phyloP scores from a whole-genome alignment of 805 yeast genomes.

The Candida michaelii region DNA sequence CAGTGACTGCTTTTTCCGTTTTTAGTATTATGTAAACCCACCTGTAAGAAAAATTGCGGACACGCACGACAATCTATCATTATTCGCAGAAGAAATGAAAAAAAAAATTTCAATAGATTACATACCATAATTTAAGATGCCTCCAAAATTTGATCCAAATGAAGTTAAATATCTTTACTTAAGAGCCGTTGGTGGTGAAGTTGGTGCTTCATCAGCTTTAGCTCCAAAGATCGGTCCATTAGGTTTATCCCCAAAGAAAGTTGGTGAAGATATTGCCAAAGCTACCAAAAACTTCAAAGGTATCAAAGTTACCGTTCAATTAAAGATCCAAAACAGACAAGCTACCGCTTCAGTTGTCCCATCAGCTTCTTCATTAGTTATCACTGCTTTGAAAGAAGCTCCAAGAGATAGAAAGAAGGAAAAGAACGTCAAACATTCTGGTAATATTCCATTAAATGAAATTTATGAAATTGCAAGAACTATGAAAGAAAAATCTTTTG shows the following conservation, averaged over 20 bases:
- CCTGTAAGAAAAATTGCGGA: background rate
- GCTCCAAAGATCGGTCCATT: constrained; percentile 99
- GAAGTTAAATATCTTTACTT: constrained; percentile 98
- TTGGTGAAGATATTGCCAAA: constrained; percentile 99
- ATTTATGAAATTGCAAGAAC: constrained; percentile 95
- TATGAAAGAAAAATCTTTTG: constrained; percentile 96
- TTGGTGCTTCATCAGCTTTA: constrained; percentile 98
- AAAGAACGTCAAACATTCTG: constrained; percentile 98
- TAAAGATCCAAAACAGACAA: constrained; percentile 99
- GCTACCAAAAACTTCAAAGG: constrained; percentile 99
- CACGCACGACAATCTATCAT: background rate
- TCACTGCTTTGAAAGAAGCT: constrained; percentile 98
- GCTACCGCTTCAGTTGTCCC: constrained; percentile 98
- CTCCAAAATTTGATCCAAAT: constrained; percentile 98
- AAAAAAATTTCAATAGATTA: constrained; percentile 16
- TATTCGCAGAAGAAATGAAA: constrained; percentile 1
- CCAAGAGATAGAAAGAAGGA: constrained; percentile 99
- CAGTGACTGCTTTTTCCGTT: constrained; percentile 3
- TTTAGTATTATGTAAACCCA: background rate
- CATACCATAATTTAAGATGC: constrained; percentile 52
- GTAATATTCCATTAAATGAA: constrained; percentile 97
- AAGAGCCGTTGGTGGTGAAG: constrained; percentile 99
- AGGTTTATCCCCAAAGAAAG: constrained; percentile 99
- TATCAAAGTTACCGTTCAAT: constrained; percentile 97
- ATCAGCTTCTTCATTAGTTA: constrained; percentile 97